phyloP scores from a whole-genome alignment of 2,329 filamentous ascomycete species.

The Fusarium odoratissimum region DNA sequence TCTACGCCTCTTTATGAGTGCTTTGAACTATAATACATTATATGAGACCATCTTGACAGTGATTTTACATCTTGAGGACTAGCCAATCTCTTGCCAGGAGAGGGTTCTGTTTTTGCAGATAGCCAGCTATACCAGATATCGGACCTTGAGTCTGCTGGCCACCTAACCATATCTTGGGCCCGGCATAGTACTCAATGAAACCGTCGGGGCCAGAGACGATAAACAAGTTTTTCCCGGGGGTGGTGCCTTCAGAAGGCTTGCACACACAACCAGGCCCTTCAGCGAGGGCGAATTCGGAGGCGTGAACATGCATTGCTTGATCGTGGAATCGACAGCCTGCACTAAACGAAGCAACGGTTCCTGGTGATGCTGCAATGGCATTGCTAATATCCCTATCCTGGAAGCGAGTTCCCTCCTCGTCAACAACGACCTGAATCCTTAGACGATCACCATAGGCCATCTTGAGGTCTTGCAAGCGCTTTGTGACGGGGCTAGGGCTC shows the following conservation, averaged over 20 bases:
- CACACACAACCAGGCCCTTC: slow-evolving; percentile 45
- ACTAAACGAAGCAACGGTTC: slow-evolving; percentile 2
- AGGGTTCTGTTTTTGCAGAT: slow-evolving; percentile 63
- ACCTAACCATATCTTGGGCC: slow-evolving; percentile 78
- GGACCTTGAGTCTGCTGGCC: slow-evolving; percentile 81
- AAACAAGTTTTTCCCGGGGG: slow-evolving; percentile 71
- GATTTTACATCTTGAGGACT: slow-evolving; percentile 62
- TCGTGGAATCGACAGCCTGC: slow-evolving; percentile 48
- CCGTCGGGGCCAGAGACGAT: slow-evolving; percentile 92
- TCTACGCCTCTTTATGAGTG: slow-evolving; percentile 21
- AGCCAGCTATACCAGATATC: slow-evolving; percentile 74
- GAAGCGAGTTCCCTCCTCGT: slow-evolving; percentile 80
- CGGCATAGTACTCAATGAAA: slow-evolving; percentile 84
- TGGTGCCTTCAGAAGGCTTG: slow-evolving; percentile 29
- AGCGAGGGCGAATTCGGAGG: slow-evolving; percentile 49
- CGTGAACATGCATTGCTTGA: slow-evolving; percentile 45
- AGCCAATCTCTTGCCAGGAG: slow-evolving; percentile 58
- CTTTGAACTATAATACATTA: slow-evolving; percentile 3
- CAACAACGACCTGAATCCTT: slow-evolving; percentile 80
- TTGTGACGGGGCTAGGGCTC: slow-evolving; percentile 63
- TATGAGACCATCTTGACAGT: slow-evolving; percentile 3
- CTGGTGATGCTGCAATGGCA: slow-evolving; percentile 40
- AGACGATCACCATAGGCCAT: slow-evolving; percentile 65
- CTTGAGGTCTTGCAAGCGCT: slow-evolving; percentile 73
- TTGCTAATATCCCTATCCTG: slow-evolving; percentile 60